Conservation (phyloP, 2,329 filamentous ascomycete species). For the Magnaporthiopsis poae region DNA sequence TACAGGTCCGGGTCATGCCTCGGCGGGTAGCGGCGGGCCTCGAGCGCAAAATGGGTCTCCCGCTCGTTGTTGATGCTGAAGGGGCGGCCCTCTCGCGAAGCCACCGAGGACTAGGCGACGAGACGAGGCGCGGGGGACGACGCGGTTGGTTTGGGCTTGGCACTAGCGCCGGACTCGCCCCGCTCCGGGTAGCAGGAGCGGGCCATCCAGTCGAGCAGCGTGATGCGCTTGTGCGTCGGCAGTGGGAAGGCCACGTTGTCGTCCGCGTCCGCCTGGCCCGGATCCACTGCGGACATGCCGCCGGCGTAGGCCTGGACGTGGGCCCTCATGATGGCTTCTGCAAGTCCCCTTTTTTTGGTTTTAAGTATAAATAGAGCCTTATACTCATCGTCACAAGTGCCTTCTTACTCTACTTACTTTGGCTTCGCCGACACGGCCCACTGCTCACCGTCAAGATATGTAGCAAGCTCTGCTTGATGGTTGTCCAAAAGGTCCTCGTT, state of each 20-base stretch:
- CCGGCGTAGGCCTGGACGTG: constrained; percentile 5
- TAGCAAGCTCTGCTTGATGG: constrained; percentile 80
- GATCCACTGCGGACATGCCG: neutral
- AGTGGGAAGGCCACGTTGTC: constrained; percentile 18
- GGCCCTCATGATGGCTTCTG: constrained; percentile 15
- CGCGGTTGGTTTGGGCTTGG: too few relatives aligned
- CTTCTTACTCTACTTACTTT: constrained; percentile 37
- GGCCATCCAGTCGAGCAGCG: constrained; percentile 25
- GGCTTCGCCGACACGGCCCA: constrained; percentile 66
- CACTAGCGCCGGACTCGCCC: neutral
- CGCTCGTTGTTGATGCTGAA: neutral
- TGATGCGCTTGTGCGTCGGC: constrained; percentile 18
- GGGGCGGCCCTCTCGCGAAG: neutral
- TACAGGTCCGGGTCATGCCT: neutral
- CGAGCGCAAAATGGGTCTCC: neutral
- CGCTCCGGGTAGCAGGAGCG: constrained; percentile 20
- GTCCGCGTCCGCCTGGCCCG: neutral
- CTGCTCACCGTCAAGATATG: constrained; percentile 60
- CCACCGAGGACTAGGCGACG: neutral
- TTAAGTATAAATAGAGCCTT: neutral
- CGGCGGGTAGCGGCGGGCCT: neutral
- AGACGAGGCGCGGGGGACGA: constrained; percentile 9
- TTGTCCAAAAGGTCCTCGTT: constrained; percentile 77
- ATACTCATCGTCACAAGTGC: too few relatives aligned
- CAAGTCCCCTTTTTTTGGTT: constrained; percentile 16